Evolutionary conservation across 345 rosid genomes (phyloP).

Genomic region (Toxicodendron radicans): DNA sequence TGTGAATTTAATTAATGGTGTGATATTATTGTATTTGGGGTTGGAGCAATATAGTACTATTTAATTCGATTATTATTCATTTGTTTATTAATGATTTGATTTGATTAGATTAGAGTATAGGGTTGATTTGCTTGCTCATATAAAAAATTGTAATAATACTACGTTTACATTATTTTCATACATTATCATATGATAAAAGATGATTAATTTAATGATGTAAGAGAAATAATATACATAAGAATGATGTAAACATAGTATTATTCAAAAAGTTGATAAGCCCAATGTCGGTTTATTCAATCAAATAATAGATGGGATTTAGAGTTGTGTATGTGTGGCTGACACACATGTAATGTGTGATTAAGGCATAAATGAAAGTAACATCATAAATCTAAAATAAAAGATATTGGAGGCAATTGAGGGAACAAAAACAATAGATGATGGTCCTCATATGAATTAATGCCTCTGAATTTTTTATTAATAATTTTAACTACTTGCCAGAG

Average conservation of each 20-base stretch:
- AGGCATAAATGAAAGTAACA: slow-evolving; percentile 6
- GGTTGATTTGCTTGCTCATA: no score
- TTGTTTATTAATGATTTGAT: no score
- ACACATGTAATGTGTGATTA: background rate
- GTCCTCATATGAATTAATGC: background rate
- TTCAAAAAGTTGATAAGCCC: no score
- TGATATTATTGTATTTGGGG: background rate
- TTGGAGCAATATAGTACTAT: background rate
- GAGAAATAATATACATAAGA: no score
- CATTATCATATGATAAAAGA: no score
- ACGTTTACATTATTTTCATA: no score
- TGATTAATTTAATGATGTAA: no score
- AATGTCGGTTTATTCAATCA: no score
- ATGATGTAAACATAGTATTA: no score
- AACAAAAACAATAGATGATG: background rate
- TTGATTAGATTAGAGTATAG: no score
- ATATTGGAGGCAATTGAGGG: background rate
- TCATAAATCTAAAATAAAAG: slow-evolving; percentile 5
- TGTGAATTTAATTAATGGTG: slow-evolving; percentile 1
- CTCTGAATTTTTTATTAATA: background rate
- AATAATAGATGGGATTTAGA: no score
- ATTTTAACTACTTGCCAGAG: background rate
- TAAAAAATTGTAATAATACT: no score
- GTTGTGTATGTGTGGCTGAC: background rate
- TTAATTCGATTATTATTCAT: background rate